Conservation (phyloP, 371 early-diverging fungal species). For the Mortierella sp. region DNA sequence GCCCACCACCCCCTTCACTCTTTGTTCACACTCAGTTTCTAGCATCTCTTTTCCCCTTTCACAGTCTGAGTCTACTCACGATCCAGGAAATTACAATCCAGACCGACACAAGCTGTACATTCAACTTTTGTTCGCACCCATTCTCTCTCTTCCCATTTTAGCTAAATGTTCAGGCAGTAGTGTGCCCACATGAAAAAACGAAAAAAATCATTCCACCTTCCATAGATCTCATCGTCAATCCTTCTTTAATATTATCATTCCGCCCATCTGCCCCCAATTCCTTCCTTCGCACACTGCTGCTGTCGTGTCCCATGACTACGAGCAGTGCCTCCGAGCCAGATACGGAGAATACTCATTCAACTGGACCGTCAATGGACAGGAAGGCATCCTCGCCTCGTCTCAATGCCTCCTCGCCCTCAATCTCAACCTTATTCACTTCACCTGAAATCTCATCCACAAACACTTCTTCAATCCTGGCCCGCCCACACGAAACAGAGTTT, state of each 20-base stretch:
- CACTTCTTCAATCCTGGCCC: background rate
- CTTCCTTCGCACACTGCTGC: background rate
- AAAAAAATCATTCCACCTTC: slow-evolving; percentile 13
- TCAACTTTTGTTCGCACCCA: background rate
- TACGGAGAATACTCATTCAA: slow-evolving; percentile 14
- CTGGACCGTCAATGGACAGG: slow-evolving; percentile 15
- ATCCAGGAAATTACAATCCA: slow-evolving; percentile 5
- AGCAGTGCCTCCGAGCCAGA: slow-evolving; percentile 32
- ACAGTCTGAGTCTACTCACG: background rate
- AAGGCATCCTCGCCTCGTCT: slow-evolving; percentile 19
- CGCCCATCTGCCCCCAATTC: background rate
- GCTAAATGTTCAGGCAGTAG: background rate
- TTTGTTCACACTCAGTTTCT: background rate
- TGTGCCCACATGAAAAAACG: background rate
- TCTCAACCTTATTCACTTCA: slow-evolving; percentile 2
- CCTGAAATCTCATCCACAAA: background rate
- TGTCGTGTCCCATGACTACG: slow-evolving; percentile 28
- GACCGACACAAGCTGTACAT: background rate
- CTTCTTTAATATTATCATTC: slow-evolving; percentile 2
- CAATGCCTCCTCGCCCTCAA: slow-evolving; percentile 2
- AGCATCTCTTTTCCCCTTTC: background rate
- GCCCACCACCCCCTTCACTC: background rate
- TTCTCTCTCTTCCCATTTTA: slow-evolving; percentile 2
- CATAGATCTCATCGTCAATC: background rate
- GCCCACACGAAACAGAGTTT: slow-evolving; percentile 8